These are phyloP conservation scores for Pseudozyma sp. DNA, from an alignment of 1,284 basidiomycete genomes.

Conservation along the genomic window DNA sequence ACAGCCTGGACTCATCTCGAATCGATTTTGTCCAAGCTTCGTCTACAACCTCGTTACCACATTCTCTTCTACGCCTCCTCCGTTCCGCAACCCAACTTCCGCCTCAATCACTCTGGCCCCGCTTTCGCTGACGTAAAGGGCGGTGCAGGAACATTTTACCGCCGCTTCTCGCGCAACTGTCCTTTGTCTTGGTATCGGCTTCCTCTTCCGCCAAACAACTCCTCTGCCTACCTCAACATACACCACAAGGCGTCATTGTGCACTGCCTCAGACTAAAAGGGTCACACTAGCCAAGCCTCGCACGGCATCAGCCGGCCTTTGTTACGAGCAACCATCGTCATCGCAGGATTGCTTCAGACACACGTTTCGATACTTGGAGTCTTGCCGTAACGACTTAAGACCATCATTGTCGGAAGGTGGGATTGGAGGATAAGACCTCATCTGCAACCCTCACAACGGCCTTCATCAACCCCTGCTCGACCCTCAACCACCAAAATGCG, in stretches of 20 bases:
- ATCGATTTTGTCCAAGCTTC: too few relatives aligned
- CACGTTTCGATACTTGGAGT: too few relatives aligned
- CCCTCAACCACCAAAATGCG: slow-evolving; percentile 13
- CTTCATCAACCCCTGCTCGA: neutral
- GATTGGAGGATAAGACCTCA: neutral
- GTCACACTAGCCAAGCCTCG: too few relatives aligned
- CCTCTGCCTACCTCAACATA: neutral
- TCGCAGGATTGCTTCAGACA: too few relatives aligned
- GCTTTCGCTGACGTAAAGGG: slow-evolving; percentile 1
- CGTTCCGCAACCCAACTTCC: too few relatives aligned
- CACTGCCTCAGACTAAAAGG: neutral
- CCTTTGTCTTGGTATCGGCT: neutral
- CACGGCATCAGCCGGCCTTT: too few relatives aligned
- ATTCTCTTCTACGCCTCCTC: too few relatives aligned
- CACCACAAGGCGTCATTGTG: neutral
- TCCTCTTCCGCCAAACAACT: neutral
- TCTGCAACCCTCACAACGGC: neutral
- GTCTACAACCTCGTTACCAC: too few relatives aligned
- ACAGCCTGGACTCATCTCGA: too few relatives aligned
- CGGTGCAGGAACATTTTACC: neutral
- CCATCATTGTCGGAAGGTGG: neutral
- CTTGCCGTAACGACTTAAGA: too few relatives aligned
- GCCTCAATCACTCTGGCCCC: too few relatives aligned
- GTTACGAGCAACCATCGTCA: too few relatives aligned
- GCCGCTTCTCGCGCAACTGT: neutral